Conservation (phyloP, 441 rosid species). For the Eruca vesicaria region DNA sequence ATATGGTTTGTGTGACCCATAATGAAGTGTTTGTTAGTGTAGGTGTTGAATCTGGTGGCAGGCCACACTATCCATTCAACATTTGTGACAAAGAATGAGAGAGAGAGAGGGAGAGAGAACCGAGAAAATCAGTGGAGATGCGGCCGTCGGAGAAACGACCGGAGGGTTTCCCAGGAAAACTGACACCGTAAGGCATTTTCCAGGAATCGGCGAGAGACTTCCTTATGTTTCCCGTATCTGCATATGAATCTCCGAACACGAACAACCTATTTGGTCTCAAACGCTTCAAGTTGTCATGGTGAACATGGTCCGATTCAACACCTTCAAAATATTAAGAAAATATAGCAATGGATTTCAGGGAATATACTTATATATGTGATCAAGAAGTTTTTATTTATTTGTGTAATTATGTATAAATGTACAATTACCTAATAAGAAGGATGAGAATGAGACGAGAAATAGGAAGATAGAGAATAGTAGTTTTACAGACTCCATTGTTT, state of each 20-base stretch:
- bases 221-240: constrained; percentile 65
- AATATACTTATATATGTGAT: neutral
- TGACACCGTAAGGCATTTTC: constrained; percentile 66
- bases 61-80: too few species aligned
- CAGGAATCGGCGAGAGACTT: constrained; percentile 43
- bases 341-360: neutral
- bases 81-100: neutral
- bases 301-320: constrained; percentile 22
- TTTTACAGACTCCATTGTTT: constrained; percentile 17
- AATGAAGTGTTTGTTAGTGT: neutral
- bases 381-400: neutral
- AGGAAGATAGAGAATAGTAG: constrained; percentile 1
- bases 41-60: constrained; percentile 5
- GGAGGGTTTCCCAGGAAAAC: constrained; percentile 64
- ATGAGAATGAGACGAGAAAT: constrained; percentile 22
- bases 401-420: neutral
- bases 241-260: constrained; percentile 83
- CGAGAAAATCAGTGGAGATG: constrained; percentile 66
- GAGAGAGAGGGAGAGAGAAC: constrained; percentile 29
- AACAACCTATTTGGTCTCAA: constrained; percentile 45
- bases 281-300: constrained; percentile 2
- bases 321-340: constrained; percentile 22
- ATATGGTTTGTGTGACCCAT: neutral
- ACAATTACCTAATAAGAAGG: constrained; percentile 16
- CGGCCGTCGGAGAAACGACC: constrained; percentile 88